phyloP scores from a whole-genome alignment of 208 protist species.

The Angomonas deanei region DNA sequence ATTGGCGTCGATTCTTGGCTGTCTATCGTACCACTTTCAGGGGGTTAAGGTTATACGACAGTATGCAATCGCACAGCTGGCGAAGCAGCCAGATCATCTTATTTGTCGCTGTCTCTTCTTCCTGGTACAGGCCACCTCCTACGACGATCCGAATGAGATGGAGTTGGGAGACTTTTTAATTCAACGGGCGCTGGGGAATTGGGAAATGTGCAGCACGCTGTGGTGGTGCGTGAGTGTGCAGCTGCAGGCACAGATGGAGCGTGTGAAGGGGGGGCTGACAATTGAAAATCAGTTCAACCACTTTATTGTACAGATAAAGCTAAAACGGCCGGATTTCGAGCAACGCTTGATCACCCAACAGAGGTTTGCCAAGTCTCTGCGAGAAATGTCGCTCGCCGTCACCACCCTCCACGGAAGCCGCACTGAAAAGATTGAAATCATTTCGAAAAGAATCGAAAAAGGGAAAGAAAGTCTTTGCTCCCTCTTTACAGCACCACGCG shows the following conservation, averaged over 20 bases:
- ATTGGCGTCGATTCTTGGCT: constrained; percentile 62
- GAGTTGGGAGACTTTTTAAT: constrained; percentile 58
- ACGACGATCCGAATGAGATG: constrained; percentile 46
- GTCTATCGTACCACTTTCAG: constrained; percentile 70
- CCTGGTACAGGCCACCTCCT: constrained; percentile 78
- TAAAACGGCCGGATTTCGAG: constrained; percentile 36
- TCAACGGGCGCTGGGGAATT: constrained; percentile 41
- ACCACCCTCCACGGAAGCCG: constrained; percentile 34
- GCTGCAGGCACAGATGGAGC: constrained; percentile 20
- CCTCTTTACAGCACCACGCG: neutral
- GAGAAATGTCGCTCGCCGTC: constrained; percentile 24
- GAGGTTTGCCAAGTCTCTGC: constrained; percentile 35
- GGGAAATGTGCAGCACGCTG: constrained; percentile 76
- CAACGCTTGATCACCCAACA: constrained; percentile 45
- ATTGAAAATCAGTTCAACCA: constrained; percentile 30
- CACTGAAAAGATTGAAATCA: constrained; percentile 34
- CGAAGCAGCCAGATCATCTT: constrained; percentile 28
- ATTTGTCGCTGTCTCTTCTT: constrained; percentile 49
- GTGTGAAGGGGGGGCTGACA: neutral
- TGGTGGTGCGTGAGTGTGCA: constrained; percentile 67
- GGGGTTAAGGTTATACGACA: constrained; percentile 43
- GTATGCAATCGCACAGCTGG: constrained; percentile 64
- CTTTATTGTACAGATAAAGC: constrained; percentile 11
- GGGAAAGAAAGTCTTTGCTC: neutral
- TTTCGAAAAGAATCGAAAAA: constrained; percentile 6